Evolutionary conservation across 352 stramenopile species (phyloP), one percentile per base, ranked within the genome.

Genomic region (Pythium coloratum): DNA sequence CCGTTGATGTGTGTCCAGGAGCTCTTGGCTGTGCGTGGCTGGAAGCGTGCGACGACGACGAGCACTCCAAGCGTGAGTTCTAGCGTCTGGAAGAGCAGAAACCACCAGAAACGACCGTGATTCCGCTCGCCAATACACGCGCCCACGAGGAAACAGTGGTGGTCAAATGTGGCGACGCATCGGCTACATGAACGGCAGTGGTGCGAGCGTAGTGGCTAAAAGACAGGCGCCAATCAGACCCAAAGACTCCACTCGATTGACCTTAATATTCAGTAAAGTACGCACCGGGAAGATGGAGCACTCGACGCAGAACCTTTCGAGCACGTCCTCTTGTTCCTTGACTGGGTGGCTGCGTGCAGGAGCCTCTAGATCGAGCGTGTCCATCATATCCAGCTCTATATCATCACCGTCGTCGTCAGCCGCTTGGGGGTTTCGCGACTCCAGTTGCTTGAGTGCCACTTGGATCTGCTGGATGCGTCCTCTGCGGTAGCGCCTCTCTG

Each of bases 141-240:
- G 26, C 78, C 88, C 10, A 97, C 66, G 18, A 97, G 76, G 30
- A 84, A 64, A 72, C 94, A 98, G 74, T 97, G 93, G 73, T 98
- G 94, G 71, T 98, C 92, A 70, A 97, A 98, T 2, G 77, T 97
- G 8, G 88, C 86, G 20, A 98, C 87, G 71, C 89, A 98, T 20
- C 54, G 50, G 53, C 84, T 71, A 65, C 90, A 98, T 28, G 67
- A 69, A 13, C 71, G 69, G 76, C 92, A 98, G 67, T 97, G 92
- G 56, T 97, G 89, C 0, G 89, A 78, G 6, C 94, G 85, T 28
- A 97, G 67, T 3, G 90, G 93, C 70, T 81, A 40, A 24, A 24
- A 24, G 20, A 24, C 20, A 24, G 20, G 20, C 20, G 20, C 20
- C 20, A 24, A 24, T 24, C 20, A 24, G 20, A 24, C 20, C 20